These are phyloP conservation scores for Metroxylon sagu DNA, from an alignment of 176 grass and related monocot genomes.

Conservation along the genomic window DNA sequence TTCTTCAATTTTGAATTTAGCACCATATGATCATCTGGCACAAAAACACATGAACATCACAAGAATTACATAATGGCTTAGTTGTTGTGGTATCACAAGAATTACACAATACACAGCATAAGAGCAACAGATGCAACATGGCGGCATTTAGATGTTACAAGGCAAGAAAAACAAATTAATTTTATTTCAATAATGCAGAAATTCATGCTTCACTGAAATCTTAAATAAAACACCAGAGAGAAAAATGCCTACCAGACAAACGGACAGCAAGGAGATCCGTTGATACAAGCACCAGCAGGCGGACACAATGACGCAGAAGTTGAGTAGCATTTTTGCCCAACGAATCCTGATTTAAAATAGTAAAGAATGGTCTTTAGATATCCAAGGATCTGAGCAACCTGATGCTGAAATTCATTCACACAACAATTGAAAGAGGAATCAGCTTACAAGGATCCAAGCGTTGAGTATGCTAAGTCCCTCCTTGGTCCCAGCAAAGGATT, in stretches of 20 bases:
- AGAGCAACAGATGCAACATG: too few relatives aligned
- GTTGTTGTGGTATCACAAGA: too few relatives aligned
- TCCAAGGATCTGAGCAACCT: too few relatives aligned
- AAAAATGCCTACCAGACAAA: constrained; percentile 56
- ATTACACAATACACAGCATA: too few relatives aligned
- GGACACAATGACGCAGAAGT: constrained; percentile 84
- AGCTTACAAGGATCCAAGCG: constrained; percentile 96
- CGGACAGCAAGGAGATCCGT: constrained; percentile 87
- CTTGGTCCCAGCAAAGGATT: constrained; percentile 89
- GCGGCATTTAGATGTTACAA: too few relatives aligned
- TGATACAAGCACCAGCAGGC: constrained; percentile 81
- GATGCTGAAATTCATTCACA: constrained; percentile 7
- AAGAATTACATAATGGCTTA: too few relatives aligned
- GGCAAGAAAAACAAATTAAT: too few relatives aligned
- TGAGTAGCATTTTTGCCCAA: constrained; percentile 95
- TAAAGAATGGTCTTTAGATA: neutral
- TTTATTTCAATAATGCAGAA: too few relatives aligned
- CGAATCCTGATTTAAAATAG: constrained; percentile 60
- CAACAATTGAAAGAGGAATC: constrained; percentile 8
- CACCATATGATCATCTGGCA: too few relatives aligned
- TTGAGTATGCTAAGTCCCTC: constrained; percentile 78
- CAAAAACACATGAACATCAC: too few relatives aligned
- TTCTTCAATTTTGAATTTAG: too few relatives aligned
- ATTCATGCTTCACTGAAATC: too few relatives aligned
- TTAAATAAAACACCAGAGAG: constrained; percentile 3